A percentile compares a stretch with the other conserved stretches of the same genome.
Conservation (phyloP, 2,329 filamentous ascomycete species). For the Curvularia eragrostidis region DNA sequence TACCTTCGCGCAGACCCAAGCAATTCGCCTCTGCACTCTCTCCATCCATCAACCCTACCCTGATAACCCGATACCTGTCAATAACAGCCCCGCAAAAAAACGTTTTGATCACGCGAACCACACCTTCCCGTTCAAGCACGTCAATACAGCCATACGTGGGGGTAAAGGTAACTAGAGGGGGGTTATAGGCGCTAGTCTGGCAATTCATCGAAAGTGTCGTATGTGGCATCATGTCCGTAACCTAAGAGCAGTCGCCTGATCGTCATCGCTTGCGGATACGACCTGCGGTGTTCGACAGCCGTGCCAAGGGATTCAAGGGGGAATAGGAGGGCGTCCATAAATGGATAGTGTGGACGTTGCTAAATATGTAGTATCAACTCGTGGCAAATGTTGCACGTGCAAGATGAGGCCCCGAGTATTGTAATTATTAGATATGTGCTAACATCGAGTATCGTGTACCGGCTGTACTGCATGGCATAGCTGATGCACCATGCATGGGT, state of each 20-base stretch:
- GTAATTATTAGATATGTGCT: neutral
- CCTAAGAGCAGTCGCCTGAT: constrained; percentile 13
- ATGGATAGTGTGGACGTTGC: neutral
- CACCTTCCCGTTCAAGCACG: constrained; percentile 16
- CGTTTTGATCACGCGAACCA: constrained; percentile 7
- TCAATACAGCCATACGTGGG: constrained; percentile 7
- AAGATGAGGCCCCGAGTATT: too few species aligned
- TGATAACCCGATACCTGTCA: constrained; percentile 4
- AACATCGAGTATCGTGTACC: too few species aligned
- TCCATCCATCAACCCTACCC: constrained; percentile 11
- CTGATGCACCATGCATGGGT: neutral
- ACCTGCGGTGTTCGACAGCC: constrained; percentile 7
- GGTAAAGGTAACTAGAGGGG: constrained; percentile 6
- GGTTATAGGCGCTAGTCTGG: constrained; percentile 15
- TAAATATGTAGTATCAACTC: neutral
- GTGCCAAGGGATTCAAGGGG: constrained; percentile 9
- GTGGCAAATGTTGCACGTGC: neutral
- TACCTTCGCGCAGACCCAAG: constrained; percentile 13
- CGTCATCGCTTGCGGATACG: constrained; percentile 1
- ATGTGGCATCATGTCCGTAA: constrained; percentile 20
- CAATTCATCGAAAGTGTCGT: constrained; percentile 24
- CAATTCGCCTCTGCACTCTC: constrained; percentile 1
- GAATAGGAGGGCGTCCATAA: constrained; percentile 2
- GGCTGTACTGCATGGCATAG: too few species aligned
- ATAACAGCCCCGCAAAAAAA: neutral